These are phyloP conservation scores for Flaveria robusta DNA, from an alignment of 129 eudicot species.

Conservation along the genomic window DNA sequence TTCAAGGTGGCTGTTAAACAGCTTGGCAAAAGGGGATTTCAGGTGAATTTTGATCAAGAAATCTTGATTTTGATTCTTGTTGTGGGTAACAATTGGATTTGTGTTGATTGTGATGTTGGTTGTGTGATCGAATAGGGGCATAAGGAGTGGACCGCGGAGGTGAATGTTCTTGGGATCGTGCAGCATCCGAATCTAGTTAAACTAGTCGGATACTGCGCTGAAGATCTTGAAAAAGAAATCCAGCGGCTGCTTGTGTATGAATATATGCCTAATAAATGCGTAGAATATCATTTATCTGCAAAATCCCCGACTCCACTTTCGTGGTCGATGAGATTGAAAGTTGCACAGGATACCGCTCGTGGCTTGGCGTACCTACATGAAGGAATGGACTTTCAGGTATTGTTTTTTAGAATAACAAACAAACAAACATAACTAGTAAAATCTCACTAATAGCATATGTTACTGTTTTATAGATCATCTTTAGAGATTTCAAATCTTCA, in stretches of 20 bases:
- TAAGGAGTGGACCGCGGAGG: constrained; percentile 94
- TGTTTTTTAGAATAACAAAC: too few relatives aligned
- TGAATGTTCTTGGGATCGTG: constrained; percentile 77
- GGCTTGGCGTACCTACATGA: constrained; percentile 83
- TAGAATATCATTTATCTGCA: constrained; percentile 72
- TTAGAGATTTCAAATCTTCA: constrained; percentile 90
- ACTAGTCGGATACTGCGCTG: constrained; percentile 83
- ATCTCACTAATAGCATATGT: neutral
- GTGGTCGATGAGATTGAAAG: constrained; percentile 75
- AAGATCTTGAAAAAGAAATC: constrained; percentile 88
- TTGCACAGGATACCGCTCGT: constrained; percentile 90
- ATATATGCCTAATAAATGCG: constrained; percentile 78
- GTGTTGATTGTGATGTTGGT: neutral
- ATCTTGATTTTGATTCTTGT: neutral
- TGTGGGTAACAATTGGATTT: neutral
- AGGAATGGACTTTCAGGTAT: constrained; percentile 91
- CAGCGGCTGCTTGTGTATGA: constrained; percentile 86
- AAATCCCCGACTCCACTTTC: constrained; percentile 57
- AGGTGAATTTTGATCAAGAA: constrained; percentile 45
- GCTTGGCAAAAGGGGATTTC: constrained; percentile 82
- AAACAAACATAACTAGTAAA: too few relatives aligned
- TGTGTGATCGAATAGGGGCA: constrained; percentile 58
- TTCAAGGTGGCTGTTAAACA: constrained; percentile 83
- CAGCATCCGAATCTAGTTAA: constrained; percentile 87
- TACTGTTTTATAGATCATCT: constrained; percentile 60